Percentiles rank a stretch among this genome's conserved stretches.
These are phyloP conservation scores for Trichosanthes truncata DNA, from an alignment of 306 rosid genomes.

Conservation along the genomic window DNA sequence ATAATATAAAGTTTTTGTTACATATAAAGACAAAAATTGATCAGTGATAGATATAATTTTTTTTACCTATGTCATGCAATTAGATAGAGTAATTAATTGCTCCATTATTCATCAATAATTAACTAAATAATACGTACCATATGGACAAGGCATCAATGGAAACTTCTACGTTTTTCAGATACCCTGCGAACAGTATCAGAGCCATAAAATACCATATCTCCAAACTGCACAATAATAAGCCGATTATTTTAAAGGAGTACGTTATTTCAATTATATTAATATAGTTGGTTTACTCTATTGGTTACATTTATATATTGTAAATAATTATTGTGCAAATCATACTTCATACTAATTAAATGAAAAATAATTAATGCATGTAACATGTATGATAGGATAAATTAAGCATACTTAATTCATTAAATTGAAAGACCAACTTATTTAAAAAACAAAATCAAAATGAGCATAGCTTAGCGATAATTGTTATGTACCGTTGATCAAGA, in stretches of 20 bases:
- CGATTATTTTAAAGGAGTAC: background rate
- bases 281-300: too few species aligned
- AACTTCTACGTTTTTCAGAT: conserved; percentile 62
- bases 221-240: conserved; percentile 28
- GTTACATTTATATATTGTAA: too few species aligned
- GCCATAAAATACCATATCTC: conserved; percentile 87
- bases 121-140: conserved; percentile 29
- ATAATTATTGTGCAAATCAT: too few species aligned
- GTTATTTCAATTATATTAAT: too few species aligned
- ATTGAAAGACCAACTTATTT: background rate
- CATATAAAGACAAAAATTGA: too few species aligned
- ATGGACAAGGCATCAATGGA: conserved; percentile 75
- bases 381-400: background rate
- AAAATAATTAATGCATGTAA: background rate
- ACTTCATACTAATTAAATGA: background rate
- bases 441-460: background rate
- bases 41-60: background rate
- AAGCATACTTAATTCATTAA: background rate
- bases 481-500: too few species aligned
- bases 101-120: background rate
- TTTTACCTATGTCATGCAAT: background rate
- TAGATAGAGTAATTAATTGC: background rate
- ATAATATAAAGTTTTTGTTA: too few species aligned
- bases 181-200: conserved; percentile 67
- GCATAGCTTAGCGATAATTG: too few species aligned